phyloP scores from a whole-genome alignment of 371 early-diverging fungal species.

The Choanephora cucurbitarum region DNA sequence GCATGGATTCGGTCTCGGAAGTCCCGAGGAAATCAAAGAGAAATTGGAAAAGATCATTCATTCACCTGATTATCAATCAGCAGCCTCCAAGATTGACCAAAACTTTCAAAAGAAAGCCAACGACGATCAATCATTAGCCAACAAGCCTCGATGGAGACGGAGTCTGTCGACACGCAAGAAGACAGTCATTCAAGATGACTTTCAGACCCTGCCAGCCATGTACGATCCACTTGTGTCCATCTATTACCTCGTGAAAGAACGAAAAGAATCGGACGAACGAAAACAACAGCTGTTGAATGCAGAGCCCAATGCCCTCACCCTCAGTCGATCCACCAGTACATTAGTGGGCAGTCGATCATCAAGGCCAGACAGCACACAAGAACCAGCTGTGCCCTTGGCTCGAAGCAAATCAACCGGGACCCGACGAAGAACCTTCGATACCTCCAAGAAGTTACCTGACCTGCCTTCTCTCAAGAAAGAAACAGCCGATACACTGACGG shows the following conservation, averaged over 20 bases:
- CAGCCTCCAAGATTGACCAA: conserved; percentile 40
- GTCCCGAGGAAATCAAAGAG: conserved; percentile 29
- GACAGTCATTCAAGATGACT: conserved; percentile 30
- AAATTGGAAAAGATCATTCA: conserved; percentile 34
- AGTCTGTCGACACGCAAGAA: conserved; percentile 15
- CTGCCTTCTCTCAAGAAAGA: conserved; percentile 1
- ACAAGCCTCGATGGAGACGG: conserved; percentile 25
- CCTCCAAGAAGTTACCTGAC: conserved; percentile 17
- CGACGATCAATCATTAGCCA: conserved; percentile 23
- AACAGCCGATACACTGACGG: neutral
- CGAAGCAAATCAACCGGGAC: neutral
- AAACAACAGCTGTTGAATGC: conserved; percentile 24
- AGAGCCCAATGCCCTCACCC: conserved; percentile 4
- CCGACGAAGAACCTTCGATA: conserved; percentile 24
- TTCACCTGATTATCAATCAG: conserved; percentile 32
- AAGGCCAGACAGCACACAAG: neutral
- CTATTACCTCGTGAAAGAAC: conserved; percentile 86
- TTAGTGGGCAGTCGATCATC: conserved; percentile 1
- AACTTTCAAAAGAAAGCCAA: conserved; percentile 23
- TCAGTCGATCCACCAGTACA: conserved; percentile 22
- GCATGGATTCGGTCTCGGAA: conserved; percentile 51
- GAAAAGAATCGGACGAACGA: conserved; percentile 39
- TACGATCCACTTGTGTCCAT: conserved; percentile 79
- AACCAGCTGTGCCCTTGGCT: neutral
- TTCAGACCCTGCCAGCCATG: conserved; percentile 46